These are phyloP conservation scores for Penicillium polonicum DNA, from an alignment of 2,329 filamentous ascomycete genomes.

Conservation along the genomic window DNA sequence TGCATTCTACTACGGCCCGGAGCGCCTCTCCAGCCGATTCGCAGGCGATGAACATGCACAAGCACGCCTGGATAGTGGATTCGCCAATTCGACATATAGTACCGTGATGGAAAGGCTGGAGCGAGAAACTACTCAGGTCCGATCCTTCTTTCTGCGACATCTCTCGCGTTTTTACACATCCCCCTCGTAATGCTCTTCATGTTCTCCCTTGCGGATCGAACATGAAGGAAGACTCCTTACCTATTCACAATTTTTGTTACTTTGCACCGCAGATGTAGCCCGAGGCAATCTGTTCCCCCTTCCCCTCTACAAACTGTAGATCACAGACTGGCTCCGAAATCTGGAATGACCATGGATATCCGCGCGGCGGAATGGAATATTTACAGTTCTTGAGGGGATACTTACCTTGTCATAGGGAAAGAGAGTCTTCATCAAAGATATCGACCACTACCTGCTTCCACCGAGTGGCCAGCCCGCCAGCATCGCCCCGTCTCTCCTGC, in stretches of 20 bases:
- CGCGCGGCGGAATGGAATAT: background rate
- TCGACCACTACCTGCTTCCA: conserved; percentile 86
- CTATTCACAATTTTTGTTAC: conserved; percentile 14
- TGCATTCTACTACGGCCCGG: conserved; percentile 92
- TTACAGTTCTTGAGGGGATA: conserved; percentile 25
- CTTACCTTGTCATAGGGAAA: conserved; percentile 66
- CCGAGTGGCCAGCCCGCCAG: conserved; percentile 65
- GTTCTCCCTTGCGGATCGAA: conserved; percentile 5
- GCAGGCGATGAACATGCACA: conserved; percentile 61
- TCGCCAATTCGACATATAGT: conserved; percentile 45
- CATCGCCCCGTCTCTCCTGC: conserved; percentile 73
- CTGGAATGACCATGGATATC: background rate
- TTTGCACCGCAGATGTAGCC: background rate
- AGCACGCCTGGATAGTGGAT: conserved; percentile 44
- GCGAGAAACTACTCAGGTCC: conserved; percentile 70
- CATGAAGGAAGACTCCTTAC: background rate
- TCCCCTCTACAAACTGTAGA: background rate
- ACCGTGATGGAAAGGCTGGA: conserved; percentile 76
- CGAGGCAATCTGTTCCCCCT: background rate
- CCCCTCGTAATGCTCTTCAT: background rate
- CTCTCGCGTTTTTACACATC: conserved; percentile 20
- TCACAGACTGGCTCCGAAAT: background rate
- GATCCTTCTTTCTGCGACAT: conserved; percentile 36
- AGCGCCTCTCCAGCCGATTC: conserved; percentile 78
- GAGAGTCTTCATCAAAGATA: conserved; percentile 97